A percentile compares a stretch with the other conserved stretches of the same genome.
Evolutionary conservation across 169 alveolate species (phyloP).

Genomic region (Eimeria acervulina): DNA sequence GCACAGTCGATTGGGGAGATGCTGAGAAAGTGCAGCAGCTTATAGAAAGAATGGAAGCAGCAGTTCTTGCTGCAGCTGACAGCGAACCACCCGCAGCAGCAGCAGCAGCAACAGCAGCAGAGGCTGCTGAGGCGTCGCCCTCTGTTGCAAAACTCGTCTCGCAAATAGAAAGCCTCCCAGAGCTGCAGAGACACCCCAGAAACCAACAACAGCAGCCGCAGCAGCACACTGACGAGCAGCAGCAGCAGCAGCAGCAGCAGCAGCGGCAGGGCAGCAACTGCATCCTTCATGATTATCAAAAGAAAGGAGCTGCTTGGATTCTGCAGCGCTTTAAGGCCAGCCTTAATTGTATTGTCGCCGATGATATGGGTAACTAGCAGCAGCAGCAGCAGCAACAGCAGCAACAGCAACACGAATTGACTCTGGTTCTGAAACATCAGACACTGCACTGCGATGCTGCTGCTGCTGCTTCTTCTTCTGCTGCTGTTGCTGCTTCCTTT

Average conservation of each 20-base stretch:
- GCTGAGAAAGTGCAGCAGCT: not conserved
- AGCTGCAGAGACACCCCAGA: no score
- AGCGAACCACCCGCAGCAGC: slow-evolving; percentile 9
- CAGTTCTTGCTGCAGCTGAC: not conserved
- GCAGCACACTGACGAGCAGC: not conserved
- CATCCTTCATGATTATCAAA: slow-evolving; percentile 45
- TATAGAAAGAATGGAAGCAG: not conserved
- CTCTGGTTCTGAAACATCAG: no score
- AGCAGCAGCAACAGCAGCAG: not conserved
- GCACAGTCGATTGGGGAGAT: not conserved
- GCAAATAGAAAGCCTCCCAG: not conserved
- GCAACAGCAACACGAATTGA: no score
- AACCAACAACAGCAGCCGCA: not conserved
- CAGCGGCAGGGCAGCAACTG: not conserved
- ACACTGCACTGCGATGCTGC: no score
- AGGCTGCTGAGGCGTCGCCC: not conserved
- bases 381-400: no score
- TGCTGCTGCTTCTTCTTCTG: no score
- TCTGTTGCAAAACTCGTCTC: not conserved
- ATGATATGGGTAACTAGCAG: slow-evolving; percentile 77
- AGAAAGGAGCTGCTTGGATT: slow-evolving; percentile 50
- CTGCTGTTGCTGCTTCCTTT: no score
- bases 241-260: not conserved
- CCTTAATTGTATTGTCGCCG: slow-evolving; percentile 61
- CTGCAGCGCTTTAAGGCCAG: not conserved